Evolutionary conservation across 257 asterid species (phyloP).

Genomic region (Fraxinus americana): DNA sequence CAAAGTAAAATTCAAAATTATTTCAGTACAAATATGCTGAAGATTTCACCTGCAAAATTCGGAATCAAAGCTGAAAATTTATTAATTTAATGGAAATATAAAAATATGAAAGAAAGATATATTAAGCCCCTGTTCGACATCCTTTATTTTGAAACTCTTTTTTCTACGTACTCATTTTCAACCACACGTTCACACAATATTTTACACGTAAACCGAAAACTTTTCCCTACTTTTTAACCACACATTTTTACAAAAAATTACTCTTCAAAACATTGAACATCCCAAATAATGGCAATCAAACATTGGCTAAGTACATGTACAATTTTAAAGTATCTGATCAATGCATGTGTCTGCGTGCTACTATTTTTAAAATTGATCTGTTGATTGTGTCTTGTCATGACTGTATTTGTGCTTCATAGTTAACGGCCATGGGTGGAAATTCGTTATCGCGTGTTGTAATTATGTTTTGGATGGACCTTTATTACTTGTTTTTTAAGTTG

Average conservation of each 20-base stretch:
- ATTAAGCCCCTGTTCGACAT: not conserved
- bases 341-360: not conserved
- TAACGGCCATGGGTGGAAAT: not conserved
- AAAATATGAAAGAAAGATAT: not conserved
- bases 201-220: no score
- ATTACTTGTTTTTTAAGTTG: not conserved
- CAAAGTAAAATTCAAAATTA: not conserved
- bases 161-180: no score
- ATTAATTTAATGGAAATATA: not conserved
- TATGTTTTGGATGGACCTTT: not conserved
- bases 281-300: no score
- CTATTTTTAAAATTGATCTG: not conserved
- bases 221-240: no score
- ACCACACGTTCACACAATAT: no score
- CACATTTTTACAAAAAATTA: no score
- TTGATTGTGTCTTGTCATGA: not conserved
- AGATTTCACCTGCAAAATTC: not conserved
- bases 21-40: not conserved
- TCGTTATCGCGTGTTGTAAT: not conserved
- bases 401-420: not conserved
- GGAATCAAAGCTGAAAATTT: not conserved
- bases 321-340: not conserved
- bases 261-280: no score
- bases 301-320: not conserved
- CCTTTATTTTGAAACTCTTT: no score